Evolutionary conservation across 2,329 filamentous ascomycete genomes (phyloP).

Genomic region (Purpureocillium takamizusanense): DNA sequence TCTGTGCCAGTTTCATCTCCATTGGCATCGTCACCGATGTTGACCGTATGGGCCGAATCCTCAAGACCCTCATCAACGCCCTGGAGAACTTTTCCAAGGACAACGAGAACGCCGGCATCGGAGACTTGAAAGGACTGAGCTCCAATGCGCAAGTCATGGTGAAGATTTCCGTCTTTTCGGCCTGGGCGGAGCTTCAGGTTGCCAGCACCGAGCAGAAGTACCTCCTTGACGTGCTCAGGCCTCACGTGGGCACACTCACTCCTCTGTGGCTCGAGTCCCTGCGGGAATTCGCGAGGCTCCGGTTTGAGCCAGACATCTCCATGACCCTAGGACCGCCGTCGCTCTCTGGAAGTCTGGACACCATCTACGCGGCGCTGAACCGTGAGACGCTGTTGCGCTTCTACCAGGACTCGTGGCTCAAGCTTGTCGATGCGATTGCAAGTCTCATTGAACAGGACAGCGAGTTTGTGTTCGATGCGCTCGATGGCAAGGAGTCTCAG

Average conservation of each 20-base stretch:
- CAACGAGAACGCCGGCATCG: conserved; percentile 74
- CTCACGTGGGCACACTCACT: conserved; percentile 81
- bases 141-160: conserved; percentile 98
- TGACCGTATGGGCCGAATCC: conserved; percentile 95
- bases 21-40: conserved; percentile 96
- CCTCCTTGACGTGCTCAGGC: conserved; percentile 76
- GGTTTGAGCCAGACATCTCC: conserved; percentile 96
- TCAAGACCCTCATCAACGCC: conserved; percentile 84
- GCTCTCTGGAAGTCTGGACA: conserved; percentile 78
- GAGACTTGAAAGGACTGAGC: conserved; percentile 84
- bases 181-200: conserved; percentile 95
- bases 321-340: conserved; percentile 77
- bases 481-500: conserved; percentile 70
- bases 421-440: conserved; percentile 92
- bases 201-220: conserved; percentile 89
- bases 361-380: conserved; percentile 90
- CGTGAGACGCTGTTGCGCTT: conserved; percentile 88
- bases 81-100: conserved; percentile 87
- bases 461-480: conserved; percentile 91
- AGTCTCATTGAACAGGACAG: conserved; percentile 96
- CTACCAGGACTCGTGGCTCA: conserved; percentile 96
- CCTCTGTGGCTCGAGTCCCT: conserved; percentile 91
- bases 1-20: conserved; percentile 95
- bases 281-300: conserved; percentile 82
- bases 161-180: conserved; percentile 92